Evolutionary conservation across 129 eudicot genomes (phyloP).

Genomic region (Helichrysum umbraculigerum): DNA sequence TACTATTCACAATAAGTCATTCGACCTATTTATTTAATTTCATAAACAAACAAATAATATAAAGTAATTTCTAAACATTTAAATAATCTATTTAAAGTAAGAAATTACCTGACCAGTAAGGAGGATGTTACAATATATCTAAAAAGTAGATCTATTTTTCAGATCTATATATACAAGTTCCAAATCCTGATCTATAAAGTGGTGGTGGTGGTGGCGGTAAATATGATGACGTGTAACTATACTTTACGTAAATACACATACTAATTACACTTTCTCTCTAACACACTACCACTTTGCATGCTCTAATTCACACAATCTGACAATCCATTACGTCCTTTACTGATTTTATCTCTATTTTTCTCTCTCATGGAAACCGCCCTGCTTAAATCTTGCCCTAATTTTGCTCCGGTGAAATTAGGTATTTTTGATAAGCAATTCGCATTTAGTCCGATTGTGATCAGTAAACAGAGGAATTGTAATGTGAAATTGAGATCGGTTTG

Average conservation of each 20-base stretch:
- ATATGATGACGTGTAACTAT: too few species aligned
- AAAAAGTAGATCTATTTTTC: too few species aligned
- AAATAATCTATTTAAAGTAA: too few species aligned
- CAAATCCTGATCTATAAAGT: too few species aligned
- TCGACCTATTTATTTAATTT: too few species aligned
- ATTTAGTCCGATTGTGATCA: conserved; percentile 19
- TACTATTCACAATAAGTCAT: too few species aligned
- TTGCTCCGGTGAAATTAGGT: conserved; percentile 13
- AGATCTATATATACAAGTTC: too few species aligned
- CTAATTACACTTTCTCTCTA: not conserved
- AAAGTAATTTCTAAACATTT: too few species aligned
- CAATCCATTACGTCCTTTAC: conserved; percentile 45
- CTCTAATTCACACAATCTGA: conserved; percentile 21
- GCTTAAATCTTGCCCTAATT: conserved; percentile 27
- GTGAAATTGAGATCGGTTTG: conserved; percentile 25
- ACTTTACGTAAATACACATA: conserved; percentile 8
- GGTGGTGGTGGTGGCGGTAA: too few species aligned
- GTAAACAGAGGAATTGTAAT: conserved; percentile 28
- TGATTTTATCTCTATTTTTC: not conserved
- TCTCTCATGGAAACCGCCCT: conserved; percentile 45
- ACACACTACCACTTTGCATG: conserved; percentile 5
- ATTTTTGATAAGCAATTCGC: conserved; percentile 37
- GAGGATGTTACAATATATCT: too few species aligned
- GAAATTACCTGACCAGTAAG: too few species aligned
- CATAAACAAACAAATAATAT: too few species aligned